Percentiles rank a stretch among this genome's conserved stretches.
Conservation (phyloP, 495 filamentous ascomycete species). For the Chaetomium fimeti region DNA sequence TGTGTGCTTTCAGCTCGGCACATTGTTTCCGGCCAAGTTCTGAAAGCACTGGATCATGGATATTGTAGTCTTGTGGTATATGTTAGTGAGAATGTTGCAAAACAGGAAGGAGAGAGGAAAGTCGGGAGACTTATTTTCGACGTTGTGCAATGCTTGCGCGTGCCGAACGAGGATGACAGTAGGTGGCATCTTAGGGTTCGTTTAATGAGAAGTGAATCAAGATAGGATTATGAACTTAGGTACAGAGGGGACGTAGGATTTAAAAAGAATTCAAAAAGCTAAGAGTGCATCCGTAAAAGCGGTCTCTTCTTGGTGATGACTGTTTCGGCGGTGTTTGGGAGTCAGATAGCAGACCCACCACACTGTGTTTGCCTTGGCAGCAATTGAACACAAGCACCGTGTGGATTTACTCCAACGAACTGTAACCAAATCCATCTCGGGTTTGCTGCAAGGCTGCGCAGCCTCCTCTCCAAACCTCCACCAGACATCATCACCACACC, state of each 20-base stretch:
- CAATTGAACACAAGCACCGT: background rate
- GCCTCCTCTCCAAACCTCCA: slow-evolving; percentile 6
- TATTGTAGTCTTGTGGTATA: slow-evolving; percentile 46
- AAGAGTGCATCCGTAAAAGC: background rate
- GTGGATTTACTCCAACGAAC: background rate
- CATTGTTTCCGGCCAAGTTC: slow-evolving; percentile 56
- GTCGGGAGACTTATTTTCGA: slow-evolving; percentile 38
- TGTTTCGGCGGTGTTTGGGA: background rate
- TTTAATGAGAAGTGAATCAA: background rate
- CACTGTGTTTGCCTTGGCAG: background rate
- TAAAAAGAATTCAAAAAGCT: background rate
- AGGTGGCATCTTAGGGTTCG: slow-evolving; percentile 50
- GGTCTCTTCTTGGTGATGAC: background rate
- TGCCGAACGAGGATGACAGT: slow-evolving; percentile 61
- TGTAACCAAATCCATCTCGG: background rate
- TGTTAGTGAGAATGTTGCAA: slow-evolving; percentile 25
- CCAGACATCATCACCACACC: background rate
- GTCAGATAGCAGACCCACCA: background rate
- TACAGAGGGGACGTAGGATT: background rate
- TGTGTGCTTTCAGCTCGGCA: slow-evolving; percentile 42
- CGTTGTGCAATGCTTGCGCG: slow-evolving; percentile 58
- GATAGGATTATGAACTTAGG: background rate
- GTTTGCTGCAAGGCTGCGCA: background rate
- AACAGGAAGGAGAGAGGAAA: background rate
- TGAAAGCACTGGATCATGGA: slow-evolving; percentile 57